Base-by-base conservation (phyloP, 768 basidiomycete genomes). In the Sporobolomyces phaffii region DNA sequence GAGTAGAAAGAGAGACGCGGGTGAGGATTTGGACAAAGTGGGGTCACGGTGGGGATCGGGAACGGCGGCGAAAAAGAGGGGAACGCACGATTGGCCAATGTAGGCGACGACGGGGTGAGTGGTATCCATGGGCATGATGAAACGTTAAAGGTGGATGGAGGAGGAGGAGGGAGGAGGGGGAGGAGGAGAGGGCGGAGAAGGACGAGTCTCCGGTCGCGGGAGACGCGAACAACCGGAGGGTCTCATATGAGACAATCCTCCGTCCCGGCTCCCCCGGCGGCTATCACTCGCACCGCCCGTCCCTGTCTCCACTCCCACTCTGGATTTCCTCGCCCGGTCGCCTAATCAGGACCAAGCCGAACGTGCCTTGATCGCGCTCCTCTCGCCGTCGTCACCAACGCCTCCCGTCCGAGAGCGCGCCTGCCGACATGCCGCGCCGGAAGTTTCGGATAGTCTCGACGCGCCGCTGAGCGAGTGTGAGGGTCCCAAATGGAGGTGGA, bases 81-180 rank as follows among this genome's bases (percentile, higher is more conserved):
- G 41, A 41, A 51, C 65, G 31, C 40, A 67, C 65, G 65, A 48
- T 48, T 67, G 65, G 22, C 65, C 65, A 40, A 67, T 62, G 60
- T 67, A 67, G 15, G 65, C 33, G 41, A 62, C 40, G 60, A 67
- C 59, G 60, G 65, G 60, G 65, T 67, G 65, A 43, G 60, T 47
- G 47, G 53, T 66, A 47, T 61, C 65, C 65, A 66, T 53, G 24
- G 20, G 41, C 31, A 13, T 43, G 28, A 20, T 0, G 20, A 15
- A 31, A 9, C 1, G 18, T 11, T 2, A 6, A 33, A 29, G 31
- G 36, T 52, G 43, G 36, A 24, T 28, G 49, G 53, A 13, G 15
- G 3, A 40, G 24, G 26, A 18, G 24, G 15, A 3, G 40, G 24
- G 33, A n/a, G 31, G 33, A 44, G 26, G 49, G 7, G 8, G 58